Percentiles rank a stretch among this genome's conserved stretches.
Conservation (phyloP, 352 stramenopile genomes). For the Blastocystis sp. region DNA sequence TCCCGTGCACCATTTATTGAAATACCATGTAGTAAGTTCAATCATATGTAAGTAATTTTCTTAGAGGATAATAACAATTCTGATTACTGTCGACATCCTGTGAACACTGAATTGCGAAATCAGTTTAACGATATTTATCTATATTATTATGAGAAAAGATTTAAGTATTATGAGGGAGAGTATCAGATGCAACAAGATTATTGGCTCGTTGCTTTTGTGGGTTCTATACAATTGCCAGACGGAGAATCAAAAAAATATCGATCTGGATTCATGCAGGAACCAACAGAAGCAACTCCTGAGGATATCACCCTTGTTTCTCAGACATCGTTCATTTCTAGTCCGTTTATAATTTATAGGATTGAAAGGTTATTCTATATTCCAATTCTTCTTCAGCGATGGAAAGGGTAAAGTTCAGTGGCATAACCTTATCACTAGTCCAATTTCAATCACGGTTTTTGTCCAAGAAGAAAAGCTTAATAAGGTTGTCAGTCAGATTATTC, state of each 20-base stretch:
- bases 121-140: neutral
- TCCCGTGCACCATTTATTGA: no score
- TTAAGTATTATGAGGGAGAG: neutral
- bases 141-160: neutral
- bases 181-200: neutral
- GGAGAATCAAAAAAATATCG: neutral
- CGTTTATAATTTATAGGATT: neutral
- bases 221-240: neutral
- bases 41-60: no score
- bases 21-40: no score
- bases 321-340: neutral
- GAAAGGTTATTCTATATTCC: conserved; percentile 25
- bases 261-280: neutral
- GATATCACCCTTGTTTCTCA: conserved; percentile 50
- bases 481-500: neutral
- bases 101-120: neutral
- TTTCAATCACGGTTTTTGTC: conserved; percentile 36
- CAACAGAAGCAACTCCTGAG: neutral
- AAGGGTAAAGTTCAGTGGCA: neutral
- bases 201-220: neutral
- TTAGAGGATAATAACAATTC: no score
- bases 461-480: neutral
- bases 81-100: neutral
- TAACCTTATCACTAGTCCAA: neutral
- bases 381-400: conserved; percentile 29